Evolutionary conservation across 2,329 filamentous ascomycete species (phyloP).

Genomic region (Fusarium veterinarium): DNA sequence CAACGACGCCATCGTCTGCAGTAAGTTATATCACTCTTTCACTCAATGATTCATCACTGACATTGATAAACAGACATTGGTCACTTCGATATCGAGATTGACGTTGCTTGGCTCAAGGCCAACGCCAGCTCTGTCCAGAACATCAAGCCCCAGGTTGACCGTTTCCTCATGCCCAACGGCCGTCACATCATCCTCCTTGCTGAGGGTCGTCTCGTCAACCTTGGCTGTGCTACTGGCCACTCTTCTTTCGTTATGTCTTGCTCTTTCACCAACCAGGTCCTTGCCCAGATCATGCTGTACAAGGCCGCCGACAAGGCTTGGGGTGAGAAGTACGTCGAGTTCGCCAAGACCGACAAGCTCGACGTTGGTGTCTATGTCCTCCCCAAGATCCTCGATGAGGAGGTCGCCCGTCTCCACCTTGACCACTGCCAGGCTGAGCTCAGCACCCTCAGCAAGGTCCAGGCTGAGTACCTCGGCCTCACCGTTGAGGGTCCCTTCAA

Average conservation of each 20-base stretch:
- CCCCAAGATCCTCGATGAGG: conserved; percentile 99
- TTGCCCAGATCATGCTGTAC: conserved; percentile 98
- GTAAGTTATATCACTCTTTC: conserved; percentile 57
- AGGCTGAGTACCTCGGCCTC: conserved; percentile 95
- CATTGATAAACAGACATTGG: conserved; percentile 76
- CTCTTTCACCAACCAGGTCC: conserved; percentile 99
- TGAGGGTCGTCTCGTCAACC: conserved; percentile 98
- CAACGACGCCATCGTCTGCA: conserved; percentile 99
- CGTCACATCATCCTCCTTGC: conserved; percentile 98
- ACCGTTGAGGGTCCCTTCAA: conserved; percentile 92
- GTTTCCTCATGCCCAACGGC: conserved; percentile 93
- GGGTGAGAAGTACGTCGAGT: conserved; percentile 94
- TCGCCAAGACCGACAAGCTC: conserved; percentile 91
- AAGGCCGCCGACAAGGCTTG: conserved; percentile 91
- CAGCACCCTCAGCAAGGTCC: conserved; percentile 82
- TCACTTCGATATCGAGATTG: conserved; percentile 99
- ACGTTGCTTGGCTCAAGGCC: conserved; percentile 99
- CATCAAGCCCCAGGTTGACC: conserved; percentile 99
- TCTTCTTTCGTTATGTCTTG: conserved; percentile 99
- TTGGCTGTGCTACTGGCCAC: conserved; percentile 98
- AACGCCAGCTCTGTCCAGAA: conserved; percentile 94
- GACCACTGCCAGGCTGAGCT: conserved; percentile 95
- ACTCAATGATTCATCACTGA: conserved; percentile 21
- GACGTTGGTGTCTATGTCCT: conserved; percentile 91
- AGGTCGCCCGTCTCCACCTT: conserved; percentile 94